Evolutionary conservation across 2,329 filamentous ascomycete genomes (phyloP).

Genomic region (Trichoderma brevicompactum): DNA sequence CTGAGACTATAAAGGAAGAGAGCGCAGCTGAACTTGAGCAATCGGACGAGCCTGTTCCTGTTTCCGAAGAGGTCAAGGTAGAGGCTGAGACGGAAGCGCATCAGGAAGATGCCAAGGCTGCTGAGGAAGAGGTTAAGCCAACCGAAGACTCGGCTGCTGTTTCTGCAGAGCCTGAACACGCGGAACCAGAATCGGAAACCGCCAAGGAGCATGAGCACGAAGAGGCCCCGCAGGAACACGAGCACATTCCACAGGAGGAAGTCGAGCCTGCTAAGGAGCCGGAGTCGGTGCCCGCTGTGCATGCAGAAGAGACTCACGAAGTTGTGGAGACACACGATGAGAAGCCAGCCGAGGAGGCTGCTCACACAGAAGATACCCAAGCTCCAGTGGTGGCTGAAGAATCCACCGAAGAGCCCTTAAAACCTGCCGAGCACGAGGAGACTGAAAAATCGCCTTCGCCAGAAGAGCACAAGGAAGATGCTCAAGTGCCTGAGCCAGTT

Average conservation of each 20-base stretch:
- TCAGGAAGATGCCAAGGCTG: slow-evolving; percentile 18
- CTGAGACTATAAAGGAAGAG: slow-evolving; percentile 23
- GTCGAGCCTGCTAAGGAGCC: slow-evolving; percentile 6
- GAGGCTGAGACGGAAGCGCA: slow-evolving; percentile 21
- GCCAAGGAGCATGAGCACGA: slow-evolving; percentile 5
- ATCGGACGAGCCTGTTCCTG: slow-evolving; percentile 4
- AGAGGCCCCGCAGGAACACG: not conserved
- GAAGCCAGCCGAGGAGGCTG: slow-evolving; percentile 21
- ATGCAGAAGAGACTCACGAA: slow-evolving; percentile 24
- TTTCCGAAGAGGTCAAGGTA: slow-evolving; percentile 21
- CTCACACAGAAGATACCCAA: slow-evolving; percentile 9
- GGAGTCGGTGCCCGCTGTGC: slow-evolving; percentile 12
- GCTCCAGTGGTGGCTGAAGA: slow-evolving; percentile 13
- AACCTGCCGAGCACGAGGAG: slow-evolving; percentile 6
- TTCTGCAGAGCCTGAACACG: slow-evolving; percentile 13
- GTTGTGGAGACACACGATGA: slow-evolving; percentile 26
- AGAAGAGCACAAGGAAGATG: slow-evolving; percentile 11
- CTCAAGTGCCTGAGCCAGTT: not conserved
- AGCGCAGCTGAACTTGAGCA: slow-evolving; percentile 16
- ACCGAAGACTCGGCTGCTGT: slow-evolving; percentile 27
- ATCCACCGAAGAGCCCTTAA: not conserved
- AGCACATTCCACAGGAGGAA: not conserved
- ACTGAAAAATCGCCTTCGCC: not conserved
- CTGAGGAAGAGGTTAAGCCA: slow-evolving; percentile 22
- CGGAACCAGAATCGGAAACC: slow-evolving; percentile 7